Evolutionary conservation across 768 basidiomycete genomes (phyloP).

Genomic region (Boletus insuetus): DNA sequence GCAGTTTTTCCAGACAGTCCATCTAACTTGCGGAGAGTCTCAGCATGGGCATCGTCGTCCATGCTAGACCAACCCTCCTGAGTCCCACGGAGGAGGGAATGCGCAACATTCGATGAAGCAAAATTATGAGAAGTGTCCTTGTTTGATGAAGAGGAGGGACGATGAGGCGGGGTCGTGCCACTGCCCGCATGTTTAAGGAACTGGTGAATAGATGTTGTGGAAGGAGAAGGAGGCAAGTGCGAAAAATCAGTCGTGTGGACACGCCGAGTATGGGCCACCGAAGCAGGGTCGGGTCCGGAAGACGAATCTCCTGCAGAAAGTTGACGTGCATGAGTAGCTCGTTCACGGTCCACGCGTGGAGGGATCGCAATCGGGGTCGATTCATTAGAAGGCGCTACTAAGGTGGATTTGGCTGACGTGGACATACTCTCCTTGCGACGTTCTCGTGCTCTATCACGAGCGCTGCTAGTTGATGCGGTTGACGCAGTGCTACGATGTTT

Average conservation of each 20-base stretch:
- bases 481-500: conserved; percentile 74
- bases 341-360: conserved; percentile 26
- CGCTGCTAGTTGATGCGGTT: conserved; percentile 37
- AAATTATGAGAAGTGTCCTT: conserved; percentile 41
- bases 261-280: conserved; percentile 51
- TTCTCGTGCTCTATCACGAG: conserved; percentile 48
- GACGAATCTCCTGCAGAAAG: conserved; percentile 67
- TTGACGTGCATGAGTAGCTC: conserved; percentile 57
- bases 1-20: conserved; percentile 77
- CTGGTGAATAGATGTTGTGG: conserved; percentile 85
- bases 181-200: conserved; percentile 60
- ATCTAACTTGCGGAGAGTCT: conserved; percentile 90
- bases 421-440: conserved; percentile 50
- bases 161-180: conserved; percentile 35
- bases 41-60: conserved; percentile 85
- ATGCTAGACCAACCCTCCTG: conserved; percentile 89
- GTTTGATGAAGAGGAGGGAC: conserved; percentile 36
- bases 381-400: conserved; percentile 10
- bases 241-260: conserved; percentile 78
- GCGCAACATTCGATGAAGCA: conserved; percentile 66
- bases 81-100: conserved; percentile 81
- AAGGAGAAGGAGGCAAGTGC: conserved; percentile 87
- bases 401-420: conserved; percentile 35
- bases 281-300: conserved; percentile 48
- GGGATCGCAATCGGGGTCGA: conserved; percentile 25